These are phyloP conservation scores for Xenoacremonium recifei DNA, from an alignment of 2,329 filamentous ascomycete species.

Conservation along the genomic window DNA sequence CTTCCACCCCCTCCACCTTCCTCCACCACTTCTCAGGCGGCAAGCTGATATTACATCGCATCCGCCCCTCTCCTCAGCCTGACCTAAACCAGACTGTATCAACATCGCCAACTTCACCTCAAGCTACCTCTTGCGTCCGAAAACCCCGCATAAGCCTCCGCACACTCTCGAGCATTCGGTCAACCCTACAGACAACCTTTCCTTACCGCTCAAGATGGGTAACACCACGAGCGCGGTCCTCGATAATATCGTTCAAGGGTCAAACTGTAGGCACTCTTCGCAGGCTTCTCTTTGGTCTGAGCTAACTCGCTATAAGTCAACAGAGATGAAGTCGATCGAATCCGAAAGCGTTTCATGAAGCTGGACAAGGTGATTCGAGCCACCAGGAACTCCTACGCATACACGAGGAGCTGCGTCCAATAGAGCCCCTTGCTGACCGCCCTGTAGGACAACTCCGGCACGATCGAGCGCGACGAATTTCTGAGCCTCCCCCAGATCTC, in stretches of 20 bases:
- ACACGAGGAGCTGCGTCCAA: constrained; percentile 2
- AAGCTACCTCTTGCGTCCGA: neutral
- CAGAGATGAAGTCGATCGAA: constrained; percentile 91
- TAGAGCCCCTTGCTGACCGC: constrained; percentile 6
- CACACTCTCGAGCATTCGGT: neutral
- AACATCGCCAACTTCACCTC: neutral
- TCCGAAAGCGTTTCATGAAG: constrained; percentile 99
- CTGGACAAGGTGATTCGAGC: constrained; percentile 76
- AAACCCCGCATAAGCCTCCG: neutral
- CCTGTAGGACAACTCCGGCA: constrained; percentile 92
- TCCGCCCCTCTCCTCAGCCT: constrained; percentile 22
- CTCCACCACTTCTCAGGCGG: neutral
- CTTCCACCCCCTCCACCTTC: neutral
- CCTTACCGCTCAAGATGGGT: constrained; percentile 49
- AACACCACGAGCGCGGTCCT: constrained; percentile 73
- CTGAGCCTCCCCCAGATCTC: constrained; percentile 95
- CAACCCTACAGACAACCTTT: neutral
- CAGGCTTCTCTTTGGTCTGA: constrained; percentile 9
- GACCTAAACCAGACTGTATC: constrained; percentile 18
- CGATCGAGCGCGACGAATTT: constrained; percentile 98
- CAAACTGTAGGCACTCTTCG: constrained; percentile 70
- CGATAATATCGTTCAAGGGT: constrained; percentile 93
- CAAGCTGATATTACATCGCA: neutral
- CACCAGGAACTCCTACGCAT: constrained; percentile 4
- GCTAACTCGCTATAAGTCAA: constrained; percentile 63